Percentiles rank a stretch among this genome's conserved stretches.
Evolutionary conservation across 768 basidiomycete species (phyloP).

Genomic region (Termitomyces sp.): DNA sequence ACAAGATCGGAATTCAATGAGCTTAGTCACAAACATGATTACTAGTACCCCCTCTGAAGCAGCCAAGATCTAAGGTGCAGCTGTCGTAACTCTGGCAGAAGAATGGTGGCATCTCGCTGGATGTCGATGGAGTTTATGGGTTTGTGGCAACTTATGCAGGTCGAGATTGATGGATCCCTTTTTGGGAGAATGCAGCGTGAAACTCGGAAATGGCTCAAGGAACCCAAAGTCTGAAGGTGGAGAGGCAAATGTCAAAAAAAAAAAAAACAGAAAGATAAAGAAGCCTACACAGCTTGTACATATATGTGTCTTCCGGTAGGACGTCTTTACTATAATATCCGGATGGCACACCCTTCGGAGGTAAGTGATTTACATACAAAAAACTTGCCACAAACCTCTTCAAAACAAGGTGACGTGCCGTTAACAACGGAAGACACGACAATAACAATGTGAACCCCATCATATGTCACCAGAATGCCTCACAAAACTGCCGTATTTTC

Average conservation of each 20-base stretch:
- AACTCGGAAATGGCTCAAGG: neutral
- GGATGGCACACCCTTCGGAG: neutral
- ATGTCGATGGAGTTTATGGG: neutral
- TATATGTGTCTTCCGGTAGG: too few species aligned
- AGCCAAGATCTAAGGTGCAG: neutral
- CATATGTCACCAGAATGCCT: neutral
- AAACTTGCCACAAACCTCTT: conserved; percentile 40
- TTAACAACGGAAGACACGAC: conserved; percentile 39
- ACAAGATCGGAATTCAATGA: neutral
- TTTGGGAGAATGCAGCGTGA: neutral
- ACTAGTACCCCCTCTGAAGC: neutral
- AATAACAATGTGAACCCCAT: conserved; percentile 33
- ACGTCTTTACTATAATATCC: neutral
- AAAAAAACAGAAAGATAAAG: too few species aligned
- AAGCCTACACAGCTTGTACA: too few species aligned
- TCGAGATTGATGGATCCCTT: neutral
- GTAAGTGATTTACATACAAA: conserved; percentile 13
- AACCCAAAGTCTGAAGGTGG: neutral
- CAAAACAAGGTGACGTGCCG: conserved; percentile 40
- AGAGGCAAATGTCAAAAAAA: too few species aligned
- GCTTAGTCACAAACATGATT: neutral
- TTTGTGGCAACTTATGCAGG: neutral
- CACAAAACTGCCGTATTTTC: neutral
- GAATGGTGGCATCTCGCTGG: neutral
- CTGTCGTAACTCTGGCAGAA: neutral